Evolutionary conservation across 2,329 filamentous ascomycete species (phyloP).

Genomic region (Fusarium subtropicale): DNA sequence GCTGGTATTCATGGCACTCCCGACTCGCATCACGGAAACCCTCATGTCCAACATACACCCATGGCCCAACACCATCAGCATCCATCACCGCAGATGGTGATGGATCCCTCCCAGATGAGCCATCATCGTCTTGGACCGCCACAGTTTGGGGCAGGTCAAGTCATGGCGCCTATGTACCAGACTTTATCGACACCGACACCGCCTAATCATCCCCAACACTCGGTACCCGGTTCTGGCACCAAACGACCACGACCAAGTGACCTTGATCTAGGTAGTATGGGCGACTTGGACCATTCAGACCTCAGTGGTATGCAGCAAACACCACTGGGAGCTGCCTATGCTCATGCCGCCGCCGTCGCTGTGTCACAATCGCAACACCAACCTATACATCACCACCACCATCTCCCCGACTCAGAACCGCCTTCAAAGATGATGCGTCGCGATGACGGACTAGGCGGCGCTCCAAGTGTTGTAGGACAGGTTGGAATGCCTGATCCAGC

Average conservation of each 20-base stretch:
- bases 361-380: constrained; percentile 54
- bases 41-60: constrained; percentile 50
- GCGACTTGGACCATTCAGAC: constrained; percentile 65
- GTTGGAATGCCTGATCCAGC: constrained; percentile 89
- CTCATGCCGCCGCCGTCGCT: constrained; percentile 56
- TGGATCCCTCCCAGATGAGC: constrained; percentile 67
- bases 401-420: constrained; percentile 78
- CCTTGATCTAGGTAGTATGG: constrained; percentile 65
- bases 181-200: constrained; percentile 58
- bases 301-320: constrained; percentile 67
- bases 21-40: constrained; percentile 53
- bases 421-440: constrained; percentile 75
- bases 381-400: constrained; percentile 82
- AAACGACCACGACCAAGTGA: constrained; percentile 70
- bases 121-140: constrained; percentile 63
- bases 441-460: constrained; percentile 67
- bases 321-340: constrained; percentile 64
- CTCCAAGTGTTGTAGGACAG: constrained; percentile 87
- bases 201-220: constrained; percentile 48
- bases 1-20: constrained; percentile 60
- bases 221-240: constrained; percentile 48
- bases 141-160: constrained; percentile 64
- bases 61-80: constrained; percentile 61
- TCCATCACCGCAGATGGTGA: constrained; percentile 65
- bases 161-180: constrained; percentile 65